Evolutionary conservation across 495 filamentous ascomycete genomes (phyloP).

Genomic region (Daldinia vernicosa): DNA sequence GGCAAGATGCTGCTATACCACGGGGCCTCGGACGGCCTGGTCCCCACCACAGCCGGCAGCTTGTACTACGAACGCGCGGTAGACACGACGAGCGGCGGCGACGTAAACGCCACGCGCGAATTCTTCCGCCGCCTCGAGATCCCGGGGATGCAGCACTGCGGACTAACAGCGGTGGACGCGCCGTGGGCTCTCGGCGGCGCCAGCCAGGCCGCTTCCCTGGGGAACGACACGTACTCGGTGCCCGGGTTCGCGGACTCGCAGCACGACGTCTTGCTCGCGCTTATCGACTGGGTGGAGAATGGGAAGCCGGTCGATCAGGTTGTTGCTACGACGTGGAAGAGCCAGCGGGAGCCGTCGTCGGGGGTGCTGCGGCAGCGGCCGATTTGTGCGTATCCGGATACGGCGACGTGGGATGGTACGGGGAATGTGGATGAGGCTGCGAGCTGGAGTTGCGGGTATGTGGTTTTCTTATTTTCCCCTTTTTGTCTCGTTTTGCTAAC

Average conservation of each 20-base stretch:
- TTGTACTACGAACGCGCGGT: constrained; percentile 59
- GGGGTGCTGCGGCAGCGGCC: constrained; percentile 51
- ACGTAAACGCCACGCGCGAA: constrained; percentile 31
- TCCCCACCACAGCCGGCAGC: constrained; percentile 53
- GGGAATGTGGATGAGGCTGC: constrained; percentile 37
- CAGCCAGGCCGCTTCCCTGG: constrained; percentile 40
- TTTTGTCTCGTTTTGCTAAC: constrained; percentile 5
- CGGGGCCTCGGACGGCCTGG: constrained; percentile 59
- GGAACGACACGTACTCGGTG: constrained; percentile 41
- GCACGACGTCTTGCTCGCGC: constrained; percentile 56
- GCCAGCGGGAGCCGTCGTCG: constrained; percentile 30
- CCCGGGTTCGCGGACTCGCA: constrained; percentile 56
- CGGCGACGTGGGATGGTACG: constrained; percentile 39
- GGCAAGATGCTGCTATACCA: constrained; percentile 67
- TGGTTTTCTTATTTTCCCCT: neutral
- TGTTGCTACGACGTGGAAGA: constrained; percentile 54
- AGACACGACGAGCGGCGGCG: constrained; percentile 44
- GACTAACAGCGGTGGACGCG: constrained; percentile 39
- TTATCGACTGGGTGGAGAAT: constrained; percentile 61
- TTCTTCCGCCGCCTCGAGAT: constrained; percentile 54
- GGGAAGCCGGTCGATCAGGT: constrained; percentile 45
- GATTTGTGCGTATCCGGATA: constrained; percentile 51
- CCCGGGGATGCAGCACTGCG: constrained; percentile 55
- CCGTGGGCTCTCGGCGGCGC: constrained; percentile 53
- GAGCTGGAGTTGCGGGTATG: constrained; percentile 47